These are phyloP conservation scores for Jaenimonas drosophilae DNA, from an alignment of 208 protist genomes.

Conservation along the genomic window DNA sequence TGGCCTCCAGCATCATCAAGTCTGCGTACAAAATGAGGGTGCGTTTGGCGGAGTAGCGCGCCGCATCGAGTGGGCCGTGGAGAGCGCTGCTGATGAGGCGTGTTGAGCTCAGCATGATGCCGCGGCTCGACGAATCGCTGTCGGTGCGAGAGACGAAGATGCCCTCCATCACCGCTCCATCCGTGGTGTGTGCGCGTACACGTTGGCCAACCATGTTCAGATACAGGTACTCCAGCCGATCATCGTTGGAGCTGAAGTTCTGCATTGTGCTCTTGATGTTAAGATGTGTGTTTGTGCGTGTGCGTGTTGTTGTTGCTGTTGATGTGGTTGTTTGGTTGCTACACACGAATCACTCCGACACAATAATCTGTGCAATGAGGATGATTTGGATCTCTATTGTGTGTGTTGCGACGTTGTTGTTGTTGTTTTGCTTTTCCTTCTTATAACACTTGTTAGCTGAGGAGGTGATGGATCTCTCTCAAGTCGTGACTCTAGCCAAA, in stretches of 20 bases:
- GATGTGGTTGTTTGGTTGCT: too few relatives aligned
- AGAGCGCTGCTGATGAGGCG: slow-evolving; percentile 35
- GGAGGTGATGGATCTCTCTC: not conserved
- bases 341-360: too few relatives aligned
- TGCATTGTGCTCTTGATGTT: too few relatives aligned
- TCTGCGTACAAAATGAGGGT: slow-evolving; percentile 48
- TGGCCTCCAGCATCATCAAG: slow-evolving; percentile 71
- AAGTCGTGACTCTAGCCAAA: not conserved
- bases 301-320: too few relatives aligned
- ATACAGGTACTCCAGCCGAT: slow-evolving; percentile 83
- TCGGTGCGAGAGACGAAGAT: slow-evolving; percentile 81
- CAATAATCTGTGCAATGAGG: too few relatives aligned
- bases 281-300: too few relatives aligned
- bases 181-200: slow-evolving; percentile 64
- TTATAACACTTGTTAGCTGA: not conserved
- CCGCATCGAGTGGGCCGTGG: slow-evolving; percentile 36
- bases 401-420: too few relatives aligned
- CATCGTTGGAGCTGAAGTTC: slow-evolving; percentile 54
- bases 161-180: slow-evolving; percentile 65
- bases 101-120: slow-evolving; percentile 58
- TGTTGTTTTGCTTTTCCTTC: too few relatives aligned
- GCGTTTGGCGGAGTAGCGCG: slow-evolving; percentile 20
- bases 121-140: slow-evolving; percentile 15
- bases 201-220: slow-evolving; percentile 82
- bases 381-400: too few relatives aligned